Conservation (phyloP, 2,329 filamentous ascomycete species). For the Aspergillus sp. region DNA sequence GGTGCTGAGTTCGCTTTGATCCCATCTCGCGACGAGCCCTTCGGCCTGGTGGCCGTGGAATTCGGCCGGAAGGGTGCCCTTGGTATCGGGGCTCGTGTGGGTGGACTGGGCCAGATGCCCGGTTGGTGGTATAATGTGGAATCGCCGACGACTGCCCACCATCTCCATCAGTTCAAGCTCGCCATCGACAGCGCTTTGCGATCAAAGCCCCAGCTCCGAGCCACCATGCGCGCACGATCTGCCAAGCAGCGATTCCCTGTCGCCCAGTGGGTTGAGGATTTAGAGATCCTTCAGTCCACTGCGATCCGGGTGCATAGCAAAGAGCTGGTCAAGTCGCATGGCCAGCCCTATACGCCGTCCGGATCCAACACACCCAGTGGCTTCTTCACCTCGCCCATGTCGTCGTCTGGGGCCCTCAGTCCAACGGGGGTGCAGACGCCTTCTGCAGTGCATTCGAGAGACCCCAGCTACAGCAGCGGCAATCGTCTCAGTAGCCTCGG, state of each 20-base stretch:
- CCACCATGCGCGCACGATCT: conserved; percentile 57
- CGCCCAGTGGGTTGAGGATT: conserved; percentile 57
- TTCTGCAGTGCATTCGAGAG: conserved; percentile 22
- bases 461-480: conserved; percentile 20
- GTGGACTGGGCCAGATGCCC: conserved; percentile 62
- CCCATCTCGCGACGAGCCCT: conserved; percentile 60
- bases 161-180: conserved; percentile 57
- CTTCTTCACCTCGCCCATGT: conserved; percentile 23
- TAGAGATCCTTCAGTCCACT: conserved; percentile 54
- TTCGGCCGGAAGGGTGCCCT: conserved; percentile 61
- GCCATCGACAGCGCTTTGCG: conserved; percentile 55
- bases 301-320: conserved; percentile 52
- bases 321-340: conserved; percentile 25
- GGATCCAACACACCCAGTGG: conserved; percentile 38
- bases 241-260: conserved; percentile 60
- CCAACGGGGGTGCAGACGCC: conserved; percentile 28
- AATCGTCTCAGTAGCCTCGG: conserved; percentile 27
- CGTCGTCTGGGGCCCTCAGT: conserved; percentile 17
- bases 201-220: conserved; percentile 48
- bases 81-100: conserved; percentile 58
- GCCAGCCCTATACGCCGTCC: conserved; percentile 29
- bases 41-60: conserved; percentile 60
- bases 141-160: conserved; percentile 54
- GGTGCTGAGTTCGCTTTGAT: conserved; percentile 62
- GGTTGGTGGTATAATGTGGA: conserved; percentile 65